Base-by-base conservation (phyloP, 2,329 filamentous ascomycete species). In the Aurifilum marmelostoma region DNA sequence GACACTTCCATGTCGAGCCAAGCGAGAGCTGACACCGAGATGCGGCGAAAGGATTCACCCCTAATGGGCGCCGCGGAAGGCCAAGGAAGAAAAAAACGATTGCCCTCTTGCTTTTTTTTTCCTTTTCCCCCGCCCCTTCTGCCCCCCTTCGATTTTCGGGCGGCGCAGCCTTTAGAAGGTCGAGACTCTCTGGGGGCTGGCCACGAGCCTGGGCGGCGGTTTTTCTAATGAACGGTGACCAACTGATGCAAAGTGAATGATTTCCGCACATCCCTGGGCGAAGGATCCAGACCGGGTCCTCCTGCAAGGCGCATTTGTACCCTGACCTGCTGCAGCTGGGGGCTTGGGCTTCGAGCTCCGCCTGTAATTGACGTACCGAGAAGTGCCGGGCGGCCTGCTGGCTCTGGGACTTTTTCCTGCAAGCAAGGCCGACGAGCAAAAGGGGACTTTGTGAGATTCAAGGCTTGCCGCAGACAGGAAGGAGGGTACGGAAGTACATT, bases 401-500 rank as follows among this genome's bases (percentile, higher is more conserved):
- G 56, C 24, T 27, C 29, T 59, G 52, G 41, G 2, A 21, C 16
- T 37, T 14, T 11, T 37, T 29, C 39, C 27, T 27, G 41, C 29
- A 43, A 50, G 58, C 47, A 32, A 12, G 43, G 54, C 18, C 58
- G 60, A 63, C 43, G 21, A 54, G 32, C 56, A 47, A 5, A 47
- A 5, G 41, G 41, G 41, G 41, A 14, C 2, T 6, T 29, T 24
- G 11, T 3, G 3, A 54, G 27, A 61, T 52, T 62, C 43, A n/a
- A 62, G 67, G 43, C 69, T 67, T 67, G 67, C 58, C 66, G 66
- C 47, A 65, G 69, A 70, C 54, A 64, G 67, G 65, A 68, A 66
- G 69, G 62, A 68, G 58, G 41, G 61, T 56, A 61, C 65, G 39
- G 18, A 47, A 47, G 24, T 52, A 37, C 18, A n/a, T 29, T 27